These are phyloP conservation scores for Salix udensis DNA, from an alignment of 345 rosid genomes.

Conservation along the genomic window DNA sequence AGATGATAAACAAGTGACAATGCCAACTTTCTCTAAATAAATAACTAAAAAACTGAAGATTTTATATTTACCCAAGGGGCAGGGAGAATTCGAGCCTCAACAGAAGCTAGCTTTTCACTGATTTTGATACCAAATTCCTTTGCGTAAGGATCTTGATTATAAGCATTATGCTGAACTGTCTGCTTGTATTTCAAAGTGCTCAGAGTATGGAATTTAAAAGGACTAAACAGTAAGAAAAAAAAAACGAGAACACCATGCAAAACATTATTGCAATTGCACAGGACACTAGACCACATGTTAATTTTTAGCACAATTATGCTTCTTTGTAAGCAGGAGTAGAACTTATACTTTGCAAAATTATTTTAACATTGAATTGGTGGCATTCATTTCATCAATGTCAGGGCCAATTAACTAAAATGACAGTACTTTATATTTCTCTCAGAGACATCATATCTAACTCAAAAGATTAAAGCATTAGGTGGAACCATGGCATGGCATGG, in stretches of 20 bases:
- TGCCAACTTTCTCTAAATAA: not conserved
- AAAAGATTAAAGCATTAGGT: not conserved
- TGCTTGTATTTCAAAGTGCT: slow-evolving; percentile 27
- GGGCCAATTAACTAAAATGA: not conserved
- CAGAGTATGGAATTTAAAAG: not conserved
- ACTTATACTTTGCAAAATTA: not conserved
- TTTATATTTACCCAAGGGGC: slow-evolving; percentile 86
- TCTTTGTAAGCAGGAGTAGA: not conserved
- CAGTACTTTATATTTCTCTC: not conserved
- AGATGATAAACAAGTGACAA: slow-evolving; percentile 9
- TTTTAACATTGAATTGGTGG: not conserved
- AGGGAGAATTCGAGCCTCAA: slow-evolving; percentile 99
- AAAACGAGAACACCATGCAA: not conserved
- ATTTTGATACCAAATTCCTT: slow-evolving; percentile 93
- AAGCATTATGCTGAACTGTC: slow-evolving; percentile 90
- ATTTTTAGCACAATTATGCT: not conserved
- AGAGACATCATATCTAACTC: not conserved
- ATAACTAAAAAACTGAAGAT: not conserved
- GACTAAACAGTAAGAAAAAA: not conserved
- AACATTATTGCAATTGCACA: not conserved
- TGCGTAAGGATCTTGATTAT: slow-evolving; percentile 91
- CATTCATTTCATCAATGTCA: not conserved
- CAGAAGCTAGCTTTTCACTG: slow-evolving; percentile 86
- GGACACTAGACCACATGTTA: not conserved
- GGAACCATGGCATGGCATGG: not conserved